phyloP scores from a whole-genome alignment of 306 rosid genomes.

The Malus asiatica region DNA sequence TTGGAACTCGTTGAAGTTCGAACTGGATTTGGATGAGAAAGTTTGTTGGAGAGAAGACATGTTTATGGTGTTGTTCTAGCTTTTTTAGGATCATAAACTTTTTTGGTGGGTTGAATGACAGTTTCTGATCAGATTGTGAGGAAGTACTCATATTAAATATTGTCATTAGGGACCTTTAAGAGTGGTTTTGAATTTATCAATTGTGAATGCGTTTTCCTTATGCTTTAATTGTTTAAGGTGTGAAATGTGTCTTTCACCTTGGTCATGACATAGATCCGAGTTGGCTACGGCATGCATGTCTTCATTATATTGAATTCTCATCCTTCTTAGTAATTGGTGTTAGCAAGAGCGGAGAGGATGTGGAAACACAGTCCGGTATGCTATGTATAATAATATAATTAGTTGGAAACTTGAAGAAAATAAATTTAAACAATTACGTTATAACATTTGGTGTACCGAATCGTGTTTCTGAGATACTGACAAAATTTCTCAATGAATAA shows the following conservation, averaged over 20 bases:
- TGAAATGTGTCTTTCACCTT: background rate
- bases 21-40: slow-evolving; percentile 19
- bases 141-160: background rate
- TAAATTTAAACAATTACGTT: too few relatives aligned
- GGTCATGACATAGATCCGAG: background rate
- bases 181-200: background rate
- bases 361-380: too few relatives aligned
- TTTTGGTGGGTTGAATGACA: background rate
- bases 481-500: too few relatives aligned
- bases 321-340: too few relatives aligned
- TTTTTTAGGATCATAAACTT: background rate
- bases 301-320: too few relatives aligned
- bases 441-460: fast-evolving
- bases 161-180: slow-evolving; percentile 15
- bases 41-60: slow-evolving; percentile 19
- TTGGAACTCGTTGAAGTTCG: slow-evolving; percentile 41
- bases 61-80: background rate
- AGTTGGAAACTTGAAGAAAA: too few relatives aligned
- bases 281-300: too few relatives aligned
- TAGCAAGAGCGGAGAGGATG: too few relatives aligned
- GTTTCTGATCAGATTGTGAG: slow-evolving; percentile 10
- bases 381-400: too few relatives aligned
- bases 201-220: slow-evolving; percentile 16
- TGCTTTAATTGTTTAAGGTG: background rate
- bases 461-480: fast-evolving